Conservation (phyloP, 1,284 basidiomycete species). For the Fomitopsis pinicola region DNA sequence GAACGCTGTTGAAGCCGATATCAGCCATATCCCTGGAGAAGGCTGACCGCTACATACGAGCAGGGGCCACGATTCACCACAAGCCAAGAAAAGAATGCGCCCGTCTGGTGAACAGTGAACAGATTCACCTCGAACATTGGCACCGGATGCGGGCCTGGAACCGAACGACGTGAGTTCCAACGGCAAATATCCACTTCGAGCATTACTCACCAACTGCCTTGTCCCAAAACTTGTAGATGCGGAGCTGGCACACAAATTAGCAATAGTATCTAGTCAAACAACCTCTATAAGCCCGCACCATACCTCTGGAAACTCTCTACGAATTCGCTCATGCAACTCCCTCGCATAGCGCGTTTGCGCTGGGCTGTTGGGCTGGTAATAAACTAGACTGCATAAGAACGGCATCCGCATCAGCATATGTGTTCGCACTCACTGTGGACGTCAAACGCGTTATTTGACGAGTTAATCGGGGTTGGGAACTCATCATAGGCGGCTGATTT, state of each 20-base stretch:
- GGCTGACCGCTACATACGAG: conserved; percentile 42
- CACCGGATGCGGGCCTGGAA: conserved; percentile 53
- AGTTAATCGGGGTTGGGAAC: conserved; percentile 50
- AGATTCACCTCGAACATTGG: conserved; percentile 72
- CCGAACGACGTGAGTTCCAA: neutral
- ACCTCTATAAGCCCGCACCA: neutral
- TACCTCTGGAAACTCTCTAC: conserved; percentile 70
- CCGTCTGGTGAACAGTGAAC: conserved; percentile 62
- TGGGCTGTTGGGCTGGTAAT: conserved; percentile 51
- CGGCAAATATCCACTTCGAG: neutral
- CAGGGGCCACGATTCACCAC: conserved; percentile 61
- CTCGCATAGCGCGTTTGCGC: conserved; percentile 46
- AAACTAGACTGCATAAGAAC: conserved; percentile 39
- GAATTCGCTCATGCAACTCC: conserved; percentile 60
- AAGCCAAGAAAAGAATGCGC: conserved; percentile 62
- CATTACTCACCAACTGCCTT: conserved; percentile 47
- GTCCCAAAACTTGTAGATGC: conserved; percentile 64
- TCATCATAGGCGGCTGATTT: conserved; percentile 46
- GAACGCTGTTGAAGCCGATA: conserved; percentile 39
- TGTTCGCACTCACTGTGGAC: conserved; percentile 50
- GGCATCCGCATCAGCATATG: neutral
- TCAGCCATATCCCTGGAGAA: neutral
- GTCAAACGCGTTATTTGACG: conserved; percentile 58
- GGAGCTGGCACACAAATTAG: conserved; percentile 37
- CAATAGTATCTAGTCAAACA: no score